Evolutionary conservation across 208 protist genomes (phyloP), one percentile per base, ranked within the genome.

Genomic region (Balamuthia mandrillaris): DNA sequence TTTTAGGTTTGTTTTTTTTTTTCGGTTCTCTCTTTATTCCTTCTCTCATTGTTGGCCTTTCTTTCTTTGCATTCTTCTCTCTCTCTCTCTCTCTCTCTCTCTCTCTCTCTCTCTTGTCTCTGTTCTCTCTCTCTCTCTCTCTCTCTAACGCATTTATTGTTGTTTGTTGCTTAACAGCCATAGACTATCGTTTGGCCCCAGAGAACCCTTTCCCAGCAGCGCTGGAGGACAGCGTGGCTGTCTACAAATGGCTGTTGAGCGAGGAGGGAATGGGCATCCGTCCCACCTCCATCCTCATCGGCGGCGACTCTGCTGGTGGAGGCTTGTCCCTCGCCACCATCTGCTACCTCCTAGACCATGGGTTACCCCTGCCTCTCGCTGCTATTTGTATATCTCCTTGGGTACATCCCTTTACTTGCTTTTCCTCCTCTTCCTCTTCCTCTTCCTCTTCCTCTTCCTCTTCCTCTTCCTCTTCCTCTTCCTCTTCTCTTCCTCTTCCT

Each of bases 181-280:
- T 81, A 1, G 72, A 81, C 33, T 81, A 81, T 33, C 39, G 72
- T 0, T 24, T 81, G 29, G 72, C 72, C 16, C 72, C 72, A 16
- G 72, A 81, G 72, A 41, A 81, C 35, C 72, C 72, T 18, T 81
- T 81, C 33, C 72, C 72, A 6, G 72, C 72, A 24, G 72, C 72
- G 16, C 31, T 81, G 4, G 72, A 81, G 0, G 72, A 63, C 39
- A 41, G 24, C 21, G n/a, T 72, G 24, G 31, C 63, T 6, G 63
- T 72, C 39, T 72, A 72, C 63, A 16, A 33, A 1, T 72, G 63
- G 63, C 63, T 72, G 18, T 51, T 72, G 39, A 41, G 49, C 39
- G 39, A 33, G 18, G 31, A 72, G 7, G 63, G 9, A 41, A 41
- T 16, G 63, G 42, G 31, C 63, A 6, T 63, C 24, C 24, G 33